Evolutionary conservation across 2,329 filamentous ascomycete genomes (phyloP), one percentile per base, ranked within the genome.

Genomic region (Ceratocystiopsis minuta): DNA sequence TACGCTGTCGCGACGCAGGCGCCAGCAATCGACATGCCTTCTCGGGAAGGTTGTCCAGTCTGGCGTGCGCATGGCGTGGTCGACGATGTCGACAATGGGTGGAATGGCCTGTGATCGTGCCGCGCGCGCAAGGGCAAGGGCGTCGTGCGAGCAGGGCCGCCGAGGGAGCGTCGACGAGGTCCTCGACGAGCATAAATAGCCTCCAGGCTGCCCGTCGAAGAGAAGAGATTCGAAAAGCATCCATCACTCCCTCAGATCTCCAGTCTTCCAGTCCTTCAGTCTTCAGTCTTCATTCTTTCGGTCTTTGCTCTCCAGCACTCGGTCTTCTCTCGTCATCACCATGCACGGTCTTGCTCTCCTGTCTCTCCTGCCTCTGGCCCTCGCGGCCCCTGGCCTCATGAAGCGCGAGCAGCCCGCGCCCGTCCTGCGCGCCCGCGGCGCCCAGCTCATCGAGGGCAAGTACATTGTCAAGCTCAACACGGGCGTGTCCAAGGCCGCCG

Each of bases 381-480:
- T 72, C 47, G 81, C 84, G 51, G 85, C 86, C 50, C 84, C 87
- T 54, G 70, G 83, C 42, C 70, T 87, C 61, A 85, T 85, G 57
- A 82, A 94, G 60, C 82, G 93, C 66, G 78, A 80, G 55, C 81
- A 79, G 51, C 79, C 80, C 46, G 90, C 88, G 54, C 88, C 90
- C 55, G 67, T 96, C 53, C 69, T 95, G 56, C 87, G 84, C 47
- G 80, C 87, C 20, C 63, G 75, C 47, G 80, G 83, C 56, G 73
- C 85, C 46, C 75, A 92, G 59, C 72, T 81, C 59, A 78, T 98
- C 46, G 82, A 86, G 49, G 82, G 94, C 68, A 85, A 81, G 46
- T 98, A 98, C 70, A 95, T 98, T 61, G 72, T 98, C 66, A 87
- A 94, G 62, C 95, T 98, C 75, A 98, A 98, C 78, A 82, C 93